Percentiles rank a stretch among this genome's conserved stretches.
Evolutionary conservation across 805 yeast genomes (phyloP).

Genomic region (Kluyveromyces lactis): DNA sequence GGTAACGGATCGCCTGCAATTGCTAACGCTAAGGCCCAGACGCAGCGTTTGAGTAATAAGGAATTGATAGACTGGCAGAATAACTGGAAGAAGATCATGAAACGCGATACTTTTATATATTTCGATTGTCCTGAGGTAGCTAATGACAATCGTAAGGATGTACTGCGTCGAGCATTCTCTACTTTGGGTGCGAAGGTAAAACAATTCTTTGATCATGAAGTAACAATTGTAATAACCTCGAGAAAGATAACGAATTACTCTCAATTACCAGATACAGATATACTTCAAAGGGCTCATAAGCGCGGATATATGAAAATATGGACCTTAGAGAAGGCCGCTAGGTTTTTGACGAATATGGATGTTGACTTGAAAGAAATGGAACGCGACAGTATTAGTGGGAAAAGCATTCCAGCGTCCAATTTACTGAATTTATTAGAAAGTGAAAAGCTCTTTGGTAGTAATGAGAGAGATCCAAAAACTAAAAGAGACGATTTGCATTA

Average conservation of each 20-base stretch:
- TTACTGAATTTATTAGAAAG: constrained; percentile 64
- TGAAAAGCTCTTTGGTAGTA: constrained; percentile 79
- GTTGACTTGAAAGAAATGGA: constrained; percentile 29
- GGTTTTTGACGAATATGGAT: constrained; percentile 65
- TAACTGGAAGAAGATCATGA: constrained; percentile 56
- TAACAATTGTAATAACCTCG: constrained; percentile 72
- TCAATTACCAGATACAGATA: constrained; percentile 46
- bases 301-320: constrained; percentile 66
- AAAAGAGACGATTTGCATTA: constrained; percentile 77
- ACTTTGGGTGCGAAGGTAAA: constrained; percentile 49
- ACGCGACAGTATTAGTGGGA: constrained; percentile 13
- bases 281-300: constrained; percentile 53
- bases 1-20: not conserved
- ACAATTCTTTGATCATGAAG: constrained; percentile 50
- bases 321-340: constrained; percentile 75
- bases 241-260: constrained; percentile 37
- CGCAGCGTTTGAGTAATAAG: constrained; percentile 6
- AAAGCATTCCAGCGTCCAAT: constrained; percentile 26
- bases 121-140: constrained; percentile 42
- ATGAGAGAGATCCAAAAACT: constrained; percentile 82
- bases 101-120: constrained; percentile 45
- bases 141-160: constrained; percentile 23
- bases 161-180: constrained; percentile 26
- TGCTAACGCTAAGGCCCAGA: not conserved
- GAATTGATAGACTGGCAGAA: constrained; percentile 53